Evolutionary conservation across 441 rosid species (phyloP), one percentile per base, ranked within the genome.

Genomic region (Monsonia emarginata): DNA sequence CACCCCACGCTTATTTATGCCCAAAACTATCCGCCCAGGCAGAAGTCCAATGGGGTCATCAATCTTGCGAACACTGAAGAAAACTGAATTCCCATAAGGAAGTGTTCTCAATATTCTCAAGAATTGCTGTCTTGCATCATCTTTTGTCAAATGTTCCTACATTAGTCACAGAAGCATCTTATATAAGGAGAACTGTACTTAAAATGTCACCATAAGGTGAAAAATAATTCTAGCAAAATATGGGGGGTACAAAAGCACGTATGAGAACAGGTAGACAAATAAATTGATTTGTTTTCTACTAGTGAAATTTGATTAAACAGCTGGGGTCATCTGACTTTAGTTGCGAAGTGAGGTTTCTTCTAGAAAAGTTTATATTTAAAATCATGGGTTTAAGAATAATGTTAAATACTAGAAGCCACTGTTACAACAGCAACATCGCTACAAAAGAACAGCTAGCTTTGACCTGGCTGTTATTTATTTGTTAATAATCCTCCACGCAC

Each of bases 21-120:
- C 99, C 83, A 94, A 74, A 76, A 94, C 80, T 48, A 94, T 86
- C 65, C 96, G 75, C 52, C 99, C 99, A 0, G 97, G 99, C 72
- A 94, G 78, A 79, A 94, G 95, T 32, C 97, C 99, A 75, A 91
- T 94, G 1, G 99, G 99, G 86, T 94, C 99, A 79, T 91, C 97
- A 72, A 94, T 94, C 81, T 94, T 94, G 64, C 96, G 92, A 59
- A 91, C 96, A 40, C 96, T 77, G 57, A 91, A 94, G 84, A 94
- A 94, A 28, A 94, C 90, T 5, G 99, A 91, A 74, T 85, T 91
- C 50, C 99, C 97, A 69, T 94, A 94, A 54, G 97, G 97, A 70
- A 95, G 83, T 57, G 85, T 79, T 75, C 92, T 81, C 75, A 95
- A 68, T 76, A 88, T 86, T 70, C 92, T 86, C 66, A 91, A 79